Evolutionary conservation across 441 rosid genomes (phyloP).

Genomic region (Theobroma grandiflorum): DNA sequence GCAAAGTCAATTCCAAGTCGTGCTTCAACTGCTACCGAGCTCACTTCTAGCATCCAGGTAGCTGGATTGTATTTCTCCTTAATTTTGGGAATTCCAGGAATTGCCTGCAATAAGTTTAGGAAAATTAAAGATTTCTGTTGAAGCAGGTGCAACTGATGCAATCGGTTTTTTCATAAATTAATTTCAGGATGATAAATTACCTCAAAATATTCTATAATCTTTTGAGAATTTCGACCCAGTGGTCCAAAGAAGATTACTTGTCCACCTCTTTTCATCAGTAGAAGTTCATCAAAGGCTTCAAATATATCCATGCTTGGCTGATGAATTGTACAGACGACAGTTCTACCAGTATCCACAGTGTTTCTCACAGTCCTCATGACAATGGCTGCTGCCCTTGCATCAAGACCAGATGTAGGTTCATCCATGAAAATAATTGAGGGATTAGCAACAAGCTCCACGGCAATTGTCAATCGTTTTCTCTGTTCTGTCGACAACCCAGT

Average conservation of each 20-base stretch:
- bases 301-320: slow-evolving; percentile 82
- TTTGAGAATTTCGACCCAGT: slow-evolving; percentile 63
- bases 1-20: slow-evolving; percentile 67
- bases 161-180: no score
- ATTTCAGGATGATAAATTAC: slow-evolving; percentile 33
- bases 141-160: not conserved
- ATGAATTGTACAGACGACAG: slow-evolving; percentile 81
- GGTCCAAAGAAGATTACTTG: slow-evolving; percentile 75
- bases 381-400: slow-evolving; percentile 81
- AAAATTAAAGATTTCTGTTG: not conserved
- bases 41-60: slow-evolving; percentile 85
- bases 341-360: slow-evolving; percentile 76
- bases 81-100: slow-evolving; percentile 64
- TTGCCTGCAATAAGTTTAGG: slow-evolving; percentile 42
- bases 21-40: slow-evolving; percentile 68
- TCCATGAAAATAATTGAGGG: slow-evolving; percentile 89
- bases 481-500: slow-evolving; percentile 79
- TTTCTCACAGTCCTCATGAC: slow-evolving; percentile 83
- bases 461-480: slow-evolving; percentile 75
- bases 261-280: slow-evolving; percentile 82
- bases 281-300: slow-evolving; percentile 72
- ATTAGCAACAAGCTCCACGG: slow-evolving; percentile 78
- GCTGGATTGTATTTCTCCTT: slow-evolving; percentile 78
- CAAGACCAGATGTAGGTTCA: slow-evolving; percentile 84
- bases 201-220: slow-evolving; percentile 75